These are phyloP conservation scores for Eucalyptus pauciflora DNA, from an alignment of 345 rosid species.

Conservation along the genomic window DNA sequence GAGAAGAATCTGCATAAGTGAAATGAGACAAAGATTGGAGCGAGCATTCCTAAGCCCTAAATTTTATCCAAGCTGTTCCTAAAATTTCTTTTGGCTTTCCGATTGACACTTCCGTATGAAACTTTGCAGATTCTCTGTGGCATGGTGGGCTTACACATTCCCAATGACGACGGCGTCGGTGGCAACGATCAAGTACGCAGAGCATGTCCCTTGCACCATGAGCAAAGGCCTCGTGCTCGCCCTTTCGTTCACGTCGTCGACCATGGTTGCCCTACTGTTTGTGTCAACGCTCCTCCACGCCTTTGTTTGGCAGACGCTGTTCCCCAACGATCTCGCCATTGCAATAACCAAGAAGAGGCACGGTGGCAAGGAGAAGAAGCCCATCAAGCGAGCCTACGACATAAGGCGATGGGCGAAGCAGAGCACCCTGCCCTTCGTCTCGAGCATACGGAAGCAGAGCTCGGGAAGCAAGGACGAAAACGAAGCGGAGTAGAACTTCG, in stretches of 20 bases:
- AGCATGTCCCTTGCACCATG: slow-evolving; percentile 48
- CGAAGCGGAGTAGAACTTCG: background rate
- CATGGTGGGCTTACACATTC: slow-evolving; percentile 98
- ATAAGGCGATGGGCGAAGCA: slow-evolving; percentile 66
- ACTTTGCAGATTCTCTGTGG: slow-evolving; percentile 63
- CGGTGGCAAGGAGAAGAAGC: slow-evolving; percentile 35
- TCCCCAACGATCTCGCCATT: slow-evolving; percentile 87
- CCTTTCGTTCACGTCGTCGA: slow-evolving; percentile 67
- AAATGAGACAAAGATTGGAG: background rate
- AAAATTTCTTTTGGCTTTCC: background rate
- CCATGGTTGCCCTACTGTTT: slow-evolving; percentile 61
- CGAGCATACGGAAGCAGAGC: background rate
- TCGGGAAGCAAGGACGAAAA: background rate
- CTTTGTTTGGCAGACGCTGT: slow-evolving; percentile 57
- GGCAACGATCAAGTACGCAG: slow-evolving; percentile 82
- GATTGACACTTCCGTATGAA: background rate
- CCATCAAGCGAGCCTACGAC: slow-evolving; percentile 54
- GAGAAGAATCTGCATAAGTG: background rate
- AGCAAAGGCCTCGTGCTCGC: slow-evolving; percentile 61
- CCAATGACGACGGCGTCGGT: slow-evolving; percentile 93
- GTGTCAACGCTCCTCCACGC: slow-evolving; percentile 75
- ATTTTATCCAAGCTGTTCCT: background rate
- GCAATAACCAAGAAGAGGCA: slow-evolving; percentile 68
- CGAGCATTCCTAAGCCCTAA: background rate
- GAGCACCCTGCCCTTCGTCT: slow-evolving; percentile 3